phyloP scores from a whole-genome alignment of 208 protist genomes.

The Naegleria fowleri region DNA sequence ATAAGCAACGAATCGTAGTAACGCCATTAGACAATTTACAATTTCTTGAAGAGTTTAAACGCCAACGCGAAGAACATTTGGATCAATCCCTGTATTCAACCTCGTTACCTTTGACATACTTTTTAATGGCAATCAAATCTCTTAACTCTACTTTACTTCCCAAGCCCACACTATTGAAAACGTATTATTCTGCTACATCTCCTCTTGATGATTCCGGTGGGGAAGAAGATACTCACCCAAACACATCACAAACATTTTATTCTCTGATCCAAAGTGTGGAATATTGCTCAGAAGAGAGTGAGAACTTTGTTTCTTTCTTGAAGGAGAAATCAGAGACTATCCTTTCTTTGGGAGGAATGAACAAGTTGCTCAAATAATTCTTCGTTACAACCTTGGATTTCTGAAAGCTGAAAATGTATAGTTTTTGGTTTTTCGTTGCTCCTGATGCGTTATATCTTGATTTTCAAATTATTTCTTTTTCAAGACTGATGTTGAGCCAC shows the following conservation, averaged over 20 bases:
- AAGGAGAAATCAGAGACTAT: not conserved
- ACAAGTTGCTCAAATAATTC: too few relatives aligned
- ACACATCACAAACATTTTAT: not conserved
- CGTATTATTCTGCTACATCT: not conserved
- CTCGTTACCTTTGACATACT: not conserved
- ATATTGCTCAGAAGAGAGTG: not conserved
- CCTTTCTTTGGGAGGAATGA: too few relatives aligned
- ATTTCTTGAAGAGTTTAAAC: not conserved
- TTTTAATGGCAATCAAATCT: not conserved
- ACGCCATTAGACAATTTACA: not conserved
- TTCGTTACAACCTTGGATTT: too few relatives aligned
- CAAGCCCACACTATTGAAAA: not conserved
- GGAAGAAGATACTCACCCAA: not conserved
- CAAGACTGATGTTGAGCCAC: too few relatives aligned
- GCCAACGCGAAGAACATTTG: not conserved
- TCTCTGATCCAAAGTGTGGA: not conserved
- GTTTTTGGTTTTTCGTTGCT: too few relatives aligned
- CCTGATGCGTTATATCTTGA: too few relatives aligned
- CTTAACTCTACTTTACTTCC: not conserved
- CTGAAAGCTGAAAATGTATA: too few relatives aligned
- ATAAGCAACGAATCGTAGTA: not conserved
- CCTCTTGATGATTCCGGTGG: not conserved
- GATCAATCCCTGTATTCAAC: not conserved
- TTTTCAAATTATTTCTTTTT: too few relatives aligned
- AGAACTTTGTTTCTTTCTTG: not conserved